A percentile compares a stretch with the other conserved stretches of the same genome.
Evolutionary conservation across 192 early-diverging fungal species (phyloP).

Genomic region (Backusella westeae): DNA sequence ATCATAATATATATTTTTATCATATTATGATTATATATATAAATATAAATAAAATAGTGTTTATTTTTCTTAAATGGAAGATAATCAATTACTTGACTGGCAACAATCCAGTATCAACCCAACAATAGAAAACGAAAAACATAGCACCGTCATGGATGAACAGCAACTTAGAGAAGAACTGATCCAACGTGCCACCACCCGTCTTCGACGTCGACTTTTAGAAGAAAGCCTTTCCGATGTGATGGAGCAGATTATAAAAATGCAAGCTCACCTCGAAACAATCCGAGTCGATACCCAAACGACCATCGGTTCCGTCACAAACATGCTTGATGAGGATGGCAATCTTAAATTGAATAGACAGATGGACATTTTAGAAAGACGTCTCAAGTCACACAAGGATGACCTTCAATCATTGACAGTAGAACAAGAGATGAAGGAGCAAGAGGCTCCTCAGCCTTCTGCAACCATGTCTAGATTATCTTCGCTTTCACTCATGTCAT

Average conservation of each 20-base stretch:
- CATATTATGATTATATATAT: background rate
- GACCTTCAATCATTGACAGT: background rate
- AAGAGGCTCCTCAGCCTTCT: background rate
- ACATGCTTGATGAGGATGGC: background rate
- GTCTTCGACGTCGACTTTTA: constrained; percentile 20
- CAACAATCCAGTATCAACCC: background rate
- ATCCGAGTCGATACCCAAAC: constrained; percentile 7
- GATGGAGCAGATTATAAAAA: background rate
- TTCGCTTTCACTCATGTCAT: constrained; percentile 20
- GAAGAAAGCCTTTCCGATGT: constrained; percentile 22
- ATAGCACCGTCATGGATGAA: background rate
- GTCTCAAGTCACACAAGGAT: constrained; percentile 2
- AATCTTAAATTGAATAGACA: constrained; percentile 9
- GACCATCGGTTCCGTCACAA: background rate
- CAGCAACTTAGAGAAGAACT: constrained; percentile 20
- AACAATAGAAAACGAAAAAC: background rate
- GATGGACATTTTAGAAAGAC: constrained; percentile 25
- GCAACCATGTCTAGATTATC: constrained; percentile 18
- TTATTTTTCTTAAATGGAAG: constrained; percentile 3
- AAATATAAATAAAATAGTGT: background rate
- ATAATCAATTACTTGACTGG: background rate
- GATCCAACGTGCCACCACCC: constrained; percentile 24
- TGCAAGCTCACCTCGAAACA: constrained; percentile 10
- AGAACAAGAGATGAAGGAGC: background rate
- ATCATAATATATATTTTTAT: constrained; percentile 1